Evolutionary conservation across 1,139 yeast genomes (phyloP).

Genomic region (Trichomonascaceae sp.): DNA sequence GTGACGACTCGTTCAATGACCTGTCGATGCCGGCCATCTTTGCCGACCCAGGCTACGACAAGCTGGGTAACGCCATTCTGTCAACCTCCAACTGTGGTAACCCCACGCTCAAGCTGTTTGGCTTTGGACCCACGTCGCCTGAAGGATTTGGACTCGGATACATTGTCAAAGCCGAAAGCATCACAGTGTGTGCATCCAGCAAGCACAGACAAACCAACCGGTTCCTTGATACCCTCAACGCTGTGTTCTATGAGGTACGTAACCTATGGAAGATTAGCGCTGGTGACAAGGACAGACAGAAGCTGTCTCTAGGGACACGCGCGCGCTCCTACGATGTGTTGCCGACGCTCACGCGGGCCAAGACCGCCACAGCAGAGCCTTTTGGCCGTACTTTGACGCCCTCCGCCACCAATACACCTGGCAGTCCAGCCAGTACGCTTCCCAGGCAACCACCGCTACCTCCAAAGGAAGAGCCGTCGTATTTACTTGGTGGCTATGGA

Average conservation of each 20-base stretch:
- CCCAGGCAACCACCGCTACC: too few species aligned
- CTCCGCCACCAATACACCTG: slow-evolving; percentile 5
- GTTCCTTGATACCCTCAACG: slow-evolving; percentile 60
- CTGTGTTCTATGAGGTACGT: slow-evolving; percentile 53
- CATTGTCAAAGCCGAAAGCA: slow-evolving; percentile 72
- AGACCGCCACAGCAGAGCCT: slow-evolving; percentile 1
- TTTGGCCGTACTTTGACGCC: slow-evolving; percentile 7
- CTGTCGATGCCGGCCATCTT: slow-evolving; percentile 46
- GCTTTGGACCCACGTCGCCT: slow-evolving; percentile 84
- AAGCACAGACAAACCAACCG: slow-evolving; percentile 84
- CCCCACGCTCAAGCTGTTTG: slow-evolving; percentile 75
- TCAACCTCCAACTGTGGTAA: slow-evolving; percentile 71
- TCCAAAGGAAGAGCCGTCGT: slow-evolving; percentile 22
- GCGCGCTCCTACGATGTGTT: slow-evolving; percentile 17
- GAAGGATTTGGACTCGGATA: slow-evolving; percentile 91
- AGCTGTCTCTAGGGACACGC: slow-evolving; percentile 9
- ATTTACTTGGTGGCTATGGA: slow-evolving; percentile 69
- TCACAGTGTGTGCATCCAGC: slow-evolving; percentile 77
- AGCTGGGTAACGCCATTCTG: slow-evolving; percentile 51
- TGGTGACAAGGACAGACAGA: slow-evolving; percentile 9
- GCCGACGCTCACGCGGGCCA: slow-evolving; percentile 7
- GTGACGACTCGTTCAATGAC: slow-evolving; percentile 8
- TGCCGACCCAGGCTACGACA: slow-evolving; percentile 68
- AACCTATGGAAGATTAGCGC: slow-evolving; percentile 31
- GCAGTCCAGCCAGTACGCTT: background rate